Conservation (phyloP, 805 yeast genomes). For the Ogataea degrootiae region DNA sequence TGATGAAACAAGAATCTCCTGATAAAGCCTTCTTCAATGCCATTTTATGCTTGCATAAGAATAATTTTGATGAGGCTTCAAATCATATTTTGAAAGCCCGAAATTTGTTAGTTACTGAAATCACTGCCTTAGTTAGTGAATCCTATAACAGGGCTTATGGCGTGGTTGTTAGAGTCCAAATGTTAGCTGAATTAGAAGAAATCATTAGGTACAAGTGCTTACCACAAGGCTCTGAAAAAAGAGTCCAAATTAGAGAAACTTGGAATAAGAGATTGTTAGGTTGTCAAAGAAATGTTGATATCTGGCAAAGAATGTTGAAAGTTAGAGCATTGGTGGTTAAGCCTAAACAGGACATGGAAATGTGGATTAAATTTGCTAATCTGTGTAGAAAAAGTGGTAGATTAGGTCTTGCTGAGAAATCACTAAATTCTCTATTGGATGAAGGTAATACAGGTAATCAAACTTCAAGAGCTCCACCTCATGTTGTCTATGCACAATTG, state of each 20-base stretch:
- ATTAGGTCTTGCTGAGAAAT: slow-evolving; percentile 86
- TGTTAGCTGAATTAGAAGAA: slow-evolving; percentile 95
- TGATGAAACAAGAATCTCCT: slow-evolving; percentile 88
- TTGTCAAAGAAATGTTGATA: slow-evolving; percentile 94
- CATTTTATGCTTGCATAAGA: slow-evolving; percentile 76
- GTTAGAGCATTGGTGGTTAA: slow-evolving; percentile 89
- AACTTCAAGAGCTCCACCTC: slow-evolving; percentile 83
- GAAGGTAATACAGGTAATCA: slow-evolving; percentile 42
- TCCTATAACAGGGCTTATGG: slow-evolving; percentile 95
- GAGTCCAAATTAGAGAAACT: slow-evolving; percentile 75
- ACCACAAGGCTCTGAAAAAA: slow-evolving; percentile 77
- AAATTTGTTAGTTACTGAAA: slow-evolving; percentile 85
- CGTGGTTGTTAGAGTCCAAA: slow-evolving; percentile 94
- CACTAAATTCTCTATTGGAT: slow-evolving; percentile 73
- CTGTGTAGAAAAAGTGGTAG: slow-evolving; percentile 92
- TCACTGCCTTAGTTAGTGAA: slow-evolving; percentile 91
- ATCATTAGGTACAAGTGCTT: slow-evolving; percentile 82
- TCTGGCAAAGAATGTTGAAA: slow-evolving; percentile 96
- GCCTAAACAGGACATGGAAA: slow-evolving; percentile 95
- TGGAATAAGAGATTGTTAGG: slow-evolving; percentile 93
- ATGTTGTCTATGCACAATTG: slow-evolving; percentile 93
- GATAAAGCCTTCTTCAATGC: slow-evolving; percentile 95
- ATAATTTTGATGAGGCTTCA: slow-evolving; percentile 77
- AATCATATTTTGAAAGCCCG: slow-evolving; percentile 79
- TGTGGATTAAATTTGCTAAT: slow-evolving; percentile 98